phyloP scores from a whole-genome alignment of 2,329 filamentous ascomycete species.

The Colletotrichum simmondsii region DNA sequence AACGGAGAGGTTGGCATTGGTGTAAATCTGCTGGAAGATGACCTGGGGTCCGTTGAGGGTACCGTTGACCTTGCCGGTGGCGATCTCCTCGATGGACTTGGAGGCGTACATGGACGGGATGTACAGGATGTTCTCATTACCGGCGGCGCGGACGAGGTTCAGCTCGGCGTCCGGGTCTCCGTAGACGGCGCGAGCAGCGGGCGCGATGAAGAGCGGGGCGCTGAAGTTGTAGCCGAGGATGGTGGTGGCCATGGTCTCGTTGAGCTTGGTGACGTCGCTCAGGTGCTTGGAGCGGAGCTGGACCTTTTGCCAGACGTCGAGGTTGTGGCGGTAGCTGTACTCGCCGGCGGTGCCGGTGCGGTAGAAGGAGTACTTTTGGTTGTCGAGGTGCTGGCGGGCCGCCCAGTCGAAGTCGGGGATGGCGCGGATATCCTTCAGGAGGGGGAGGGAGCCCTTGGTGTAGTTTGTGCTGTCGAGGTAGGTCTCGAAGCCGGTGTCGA shows the following conservation, averaged over 20 bases:
- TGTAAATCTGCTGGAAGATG: conserved; percentile 46
- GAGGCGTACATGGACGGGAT: conserved; percentile 46
- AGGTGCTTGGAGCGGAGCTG: conserved; percentile 54
- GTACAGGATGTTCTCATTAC: conserved; percentile 57
- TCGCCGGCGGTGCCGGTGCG: conserved; percentile 60
- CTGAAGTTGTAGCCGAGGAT: conserved; percentile 59
- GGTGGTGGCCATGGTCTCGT: conserved; percentile 49
- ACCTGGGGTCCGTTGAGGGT: conserved; percentile 41
- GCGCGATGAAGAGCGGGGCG: conserved; percentile 61
- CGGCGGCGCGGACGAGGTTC: conserved; percentile 59
- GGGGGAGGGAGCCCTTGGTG: conserved; percentile 47
- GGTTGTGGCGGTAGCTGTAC: conserved; percentile 63
- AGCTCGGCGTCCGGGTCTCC: conserved; percentile 56
- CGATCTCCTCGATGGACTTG: conserved; percentile 48
- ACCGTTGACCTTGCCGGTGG: conserved; percentile 39
- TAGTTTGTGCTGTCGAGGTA: conserved; percentile 43
- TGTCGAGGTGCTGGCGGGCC: conserved; percentile 54
- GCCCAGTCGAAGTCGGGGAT: conserved; percentile 63
- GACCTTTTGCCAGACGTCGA: conserved; percentile 59
- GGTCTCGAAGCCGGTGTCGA: conserved; percentile 46
- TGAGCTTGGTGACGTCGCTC: conserved; percentile 48
- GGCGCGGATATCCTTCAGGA: conserved; percentile 53
- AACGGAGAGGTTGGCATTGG: conserved; percentile 43
- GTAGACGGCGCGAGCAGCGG: conserved; percentile 55
- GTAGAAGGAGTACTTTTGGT: conserved; percentile 59